These are phyloP conservation scores for Penicillium arizonense DNA, from an alignment of 495 filamentous ascomycete species.

Conservation along the genomic window DNA sequence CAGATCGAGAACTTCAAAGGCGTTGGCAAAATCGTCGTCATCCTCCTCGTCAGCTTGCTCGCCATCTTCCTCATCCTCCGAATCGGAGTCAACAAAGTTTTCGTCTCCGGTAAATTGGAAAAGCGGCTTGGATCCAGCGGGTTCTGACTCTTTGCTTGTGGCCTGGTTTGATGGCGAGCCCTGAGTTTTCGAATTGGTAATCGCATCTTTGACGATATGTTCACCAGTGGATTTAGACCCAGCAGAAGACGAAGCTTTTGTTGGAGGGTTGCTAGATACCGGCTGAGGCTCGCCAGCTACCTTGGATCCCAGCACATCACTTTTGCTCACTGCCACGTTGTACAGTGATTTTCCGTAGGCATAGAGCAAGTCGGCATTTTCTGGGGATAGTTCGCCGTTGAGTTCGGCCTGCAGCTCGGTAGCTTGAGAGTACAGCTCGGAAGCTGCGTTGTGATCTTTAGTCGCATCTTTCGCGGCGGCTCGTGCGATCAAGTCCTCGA, in stretches of 20 bases:
- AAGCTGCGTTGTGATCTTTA: constrained; percentile 80
- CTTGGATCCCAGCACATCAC: constrained; percentile 86
- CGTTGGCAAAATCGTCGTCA: constrained; percentile 86
- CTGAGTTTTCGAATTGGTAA: constrained; percentile 19
- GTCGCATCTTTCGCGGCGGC: constrained; percentile 72
- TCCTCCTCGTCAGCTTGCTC: constrained; percentile 57
- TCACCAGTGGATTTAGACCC: constrained; percentile 14
- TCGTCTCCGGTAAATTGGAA: constrained; percentile 96
- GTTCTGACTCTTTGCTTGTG: constrained; percentile 34
- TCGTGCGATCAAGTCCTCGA: constrained; percentile 50
- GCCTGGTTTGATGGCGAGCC: constrained; percentile 39
- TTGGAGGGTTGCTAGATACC: constrained; percentile 30
- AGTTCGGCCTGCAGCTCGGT: constrained; percentile 86
- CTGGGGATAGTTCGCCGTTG: constrained; percentile 85
- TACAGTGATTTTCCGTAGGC: constrained; percentile 90
- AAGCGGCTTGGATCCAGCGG: constrained; percentile 59
- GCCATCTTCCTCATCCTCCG: constrained; percentile 58
- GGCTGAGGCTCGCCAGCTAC: constrained; percentile 58
- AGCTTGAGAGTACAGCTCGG: constrained; percentile 84
- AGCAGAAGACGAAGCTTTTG: constrained; percentile 11
- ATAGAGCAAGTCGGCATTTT: constrained; percentile 91
- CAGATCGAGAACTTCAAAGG: constrained; percentile 89
- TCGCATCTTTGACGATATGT: constrained; percentile 29
- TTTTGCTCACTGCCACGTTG: constrained; percentile 89
- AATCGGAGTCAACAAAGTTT: constrained; percentile 77